Conservation (phyloP, 148 eudicot species). For the Rhododendron molle region DNA sequence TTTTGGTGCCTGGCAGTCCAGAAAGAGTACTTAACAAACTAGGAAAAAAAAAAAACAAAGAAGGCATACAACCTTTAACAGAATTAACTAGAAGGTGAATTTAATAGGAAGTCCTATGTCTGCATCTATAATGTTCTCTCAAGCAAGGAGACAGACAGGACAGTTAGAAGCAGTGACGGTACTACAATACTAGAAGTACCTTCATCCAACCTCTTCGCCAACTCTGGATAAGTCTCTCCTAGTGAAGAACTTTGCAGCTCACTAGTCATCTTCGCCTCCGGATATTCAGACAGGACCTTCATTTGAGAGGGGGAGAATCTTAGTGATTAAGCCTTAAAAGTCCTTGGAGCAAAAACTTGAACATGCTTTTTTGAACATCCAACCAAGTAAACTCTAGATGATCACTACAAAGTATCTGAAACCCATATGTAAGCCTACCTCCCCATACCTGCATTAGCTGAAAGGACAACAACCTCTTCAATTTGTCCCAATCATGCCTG, state of each 20-base stretch:
- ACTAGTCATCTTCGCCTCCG: constrained; percentile 51
- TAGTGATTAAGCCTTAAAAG: not conserved
- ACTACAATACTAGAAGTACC: constrained; percentile 43
- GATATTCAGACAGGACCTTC: constrained; percentile 77
- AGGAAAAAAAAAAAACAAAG: not conserved
- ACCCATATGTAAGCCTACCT: constrained; percentile 23
- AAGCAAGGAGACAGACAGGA: not conserved
- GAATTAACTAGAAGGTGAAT: not conserved
- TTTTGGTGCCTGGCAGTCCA: not conserved
- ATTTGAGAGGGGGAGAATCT: constrained; percentile 10
- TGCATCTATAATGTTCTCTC: not conserved
- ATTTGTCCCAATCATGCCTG: constrained; percentile 85
- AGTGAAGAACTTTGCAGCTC: constrained; percentile 51
- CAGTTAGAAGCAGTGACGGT: not conserved
- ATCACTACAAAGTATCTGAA: not conserved
- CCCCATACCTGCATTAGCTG: constrained; percentile 51
- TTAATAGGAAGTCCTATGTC: not conserved
- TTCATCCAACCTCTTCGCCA: constrained; percentile 74
- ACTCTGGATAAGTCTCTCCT: constrained; percentile 57
- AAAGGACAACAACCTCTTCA: constrained; percentile 65
- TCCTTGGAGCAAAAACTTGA: not conserved
- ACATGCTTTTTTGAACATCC: constrained; percentile 1
- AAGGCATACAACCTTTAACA: not conserved
- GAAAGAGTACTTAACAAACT: not conserved
- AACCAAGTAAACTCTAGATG: not conserved